Conservation (phyloP, 768 basidiomycete genomes). For the Polyporus arcularius region DNA sequence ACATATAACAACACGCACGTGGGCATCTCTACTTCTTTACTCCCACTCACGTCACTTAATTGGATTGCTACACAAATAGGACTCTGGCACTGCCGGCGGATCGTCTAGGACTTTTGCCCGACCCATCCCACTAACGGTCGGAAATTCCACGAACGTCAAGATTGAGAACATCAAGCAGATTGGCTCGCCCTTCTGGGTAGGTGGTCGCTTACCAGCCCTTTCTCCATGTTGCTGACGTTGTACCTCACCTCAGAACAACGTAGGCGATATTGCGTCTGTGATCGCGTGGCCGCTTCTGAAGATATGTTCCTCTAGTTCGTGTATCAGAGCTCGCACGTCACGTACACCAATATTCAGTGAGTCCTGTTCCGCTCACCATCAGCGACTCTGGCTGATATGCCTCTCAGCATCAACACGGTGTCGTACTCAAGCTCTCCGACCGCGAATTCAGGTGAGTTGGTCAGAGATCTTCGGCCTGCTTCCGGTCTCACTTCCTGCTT, state of each 20-base stretch:
- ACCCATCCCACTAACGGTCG: conserved; percentile 46
- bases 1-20: conserved; percentile 28
- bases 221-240: background rate
- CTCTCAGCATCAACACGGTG: conserved; percentile 31
- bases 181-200: conserved; percentile 45
- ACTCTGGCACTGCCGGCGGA: conserved; percentile 42
- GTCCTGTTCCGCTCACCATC: conserved; percentile 7
- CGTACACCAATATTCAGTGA: conserved; percentile 40
- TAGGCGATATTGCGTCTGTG: conserved; percentile 2
- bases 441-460: conserved; percentile 35
- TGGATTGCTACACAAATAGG: conserved; percentile 18
- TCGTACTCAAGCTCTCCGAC: conserved; percentile 38
- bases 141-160: conserved; percentile 43
- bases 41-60: background rate
- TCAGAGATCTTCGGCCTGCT: background rate
- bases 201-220: conserved; percentile 3
- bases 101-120: conserved; percentile 45
- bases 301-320: conserved; percentile 32
- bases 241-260: conserved; percentile 21
- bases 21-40: background rate
- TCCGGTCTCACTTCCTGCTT: background rate
- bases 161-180: conserved; percentile 41
- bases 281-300: background rate
- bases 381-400: background rate
- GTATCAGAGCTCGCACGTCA: conserved; percentile 44